Base-by-base conservation (phyloP, 2,329 filamentous ascomycete species). In the Mycosphaerella arachidis region DNA sequence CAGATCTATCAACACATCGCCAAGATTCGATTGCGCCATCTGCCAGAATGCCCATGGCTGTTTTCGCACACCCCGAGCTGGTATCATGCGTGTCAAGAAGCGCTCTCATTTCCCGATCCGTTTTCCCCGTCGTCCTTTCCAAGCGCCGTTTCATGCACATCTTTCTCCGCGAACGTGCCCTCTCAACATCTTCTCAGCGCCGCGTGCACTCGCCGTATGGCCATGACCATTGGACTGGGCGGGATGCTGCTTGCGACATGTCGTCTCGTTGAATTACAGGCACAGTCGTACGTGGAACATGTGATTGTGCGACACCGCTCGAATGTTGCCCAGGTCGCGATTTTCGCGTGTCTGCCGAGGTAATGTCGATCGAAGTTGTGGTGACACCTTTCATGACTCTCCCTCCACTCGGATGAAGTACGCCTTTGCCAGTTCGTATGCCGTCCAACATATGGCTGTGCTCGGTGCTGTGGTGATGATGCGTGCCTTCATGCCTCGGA, bases 361-460 rank as follows among this genome's bases (percentile, higher is more conserved):
- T 18, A 6, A 43, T 43, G 40, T 43, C 40, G 40, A 43, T 43
- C 13, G 12, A 43, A 43, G 16, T 43, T 43, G 40, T 18, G 40
- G 40, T 43, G 16, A 18, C 13, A 43, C 40, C 12, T 35, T 55
- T 65, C 63, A 65, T 57, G 58, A 53, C 59, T 72, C 73, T 48
- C 71, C 71, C 61, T 73, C 68, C 40, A 68, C 66, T 35, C 69
- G 66, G 53, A 86, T 85, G 75, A 87, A 87, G 73, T 87, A 87
- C 12, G 85, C 84, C 75, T 87, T 87, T 46, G 85, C 85, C 79
- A 87, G 85, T 73, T 87, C 85, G 68, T 87, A 87, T 48, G 84
- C 86, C 52, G 82, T 94, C 94, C 94, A 99, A 82, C 94, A 99
- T 72, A 99, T 99, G n/a, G 94, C 94, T 35, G 94, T 99, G 78